Percentiles rank a stretch among this genome's conserved stretches.
phyloP scores from a whole-genome alignment of 2,329 filamentous ascomycete genomes.

The Diaporthe ampelina region DNA sequence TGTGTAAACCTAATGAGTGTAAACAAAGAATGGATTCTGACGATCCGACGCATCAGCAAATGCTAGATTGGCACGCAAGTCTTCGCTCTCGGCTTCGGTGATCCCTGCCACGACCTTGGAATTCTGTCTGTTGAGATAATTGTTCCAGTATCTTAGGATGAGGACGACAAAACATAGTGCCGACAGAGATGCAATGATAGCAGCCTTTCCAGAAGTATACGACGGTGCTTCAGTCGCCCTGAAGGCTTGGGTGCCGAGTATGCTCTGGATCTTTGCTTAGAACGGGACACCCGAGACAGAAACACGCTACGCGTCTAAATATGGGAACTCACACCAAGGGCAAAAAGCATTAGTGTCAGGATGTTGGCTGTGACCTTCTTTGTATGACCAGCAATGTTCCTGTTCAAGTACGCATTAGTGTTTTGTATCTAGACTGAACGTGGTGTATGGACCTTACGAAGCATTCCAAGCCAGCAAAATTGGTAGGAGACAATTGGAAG shows the following conservation, averaged over 20 bases:
- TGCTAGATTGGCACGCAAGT: constrained; percentile 46
- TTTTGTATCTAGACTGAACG: no score
- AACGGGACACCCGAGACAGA: constrained; percentile 38
- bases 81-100: not conserved
- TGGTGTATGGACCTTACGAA: not conserved
- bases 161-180: constrained; percentile 40
- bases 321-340: not conserved
- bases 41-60: constrained; percentile 47
- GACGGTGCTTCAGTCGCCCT: constrained; percentile 43
- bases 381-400: constrained; percentile 49
- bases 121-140: not conserved
- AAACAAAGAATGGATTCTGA: not conserved
- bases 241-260: constrained; percentile 48
- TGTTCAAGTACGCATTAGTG: not conserved
- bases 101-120: not conserved
- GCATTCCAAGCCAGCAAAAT: constrained; percentile 46
- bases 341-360: constrained; percentile 34
- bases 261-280: constrained; percentile 43
- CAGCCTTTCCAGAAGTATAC: constrained; percentile 47
- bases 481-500: constrained; percentile 34
- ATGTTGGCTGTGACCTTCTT: constrained; percentile 49
- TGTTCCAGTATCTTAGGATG: constrained; percentile 44
- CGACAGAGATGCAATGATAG: constrained; percentile 44
- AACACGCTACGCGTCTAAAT: not conserved
- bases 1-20: not conserved